Base-by-base conservation (phyloP, 257 asterid species). In the Solanum chmielewskii region DNA sequence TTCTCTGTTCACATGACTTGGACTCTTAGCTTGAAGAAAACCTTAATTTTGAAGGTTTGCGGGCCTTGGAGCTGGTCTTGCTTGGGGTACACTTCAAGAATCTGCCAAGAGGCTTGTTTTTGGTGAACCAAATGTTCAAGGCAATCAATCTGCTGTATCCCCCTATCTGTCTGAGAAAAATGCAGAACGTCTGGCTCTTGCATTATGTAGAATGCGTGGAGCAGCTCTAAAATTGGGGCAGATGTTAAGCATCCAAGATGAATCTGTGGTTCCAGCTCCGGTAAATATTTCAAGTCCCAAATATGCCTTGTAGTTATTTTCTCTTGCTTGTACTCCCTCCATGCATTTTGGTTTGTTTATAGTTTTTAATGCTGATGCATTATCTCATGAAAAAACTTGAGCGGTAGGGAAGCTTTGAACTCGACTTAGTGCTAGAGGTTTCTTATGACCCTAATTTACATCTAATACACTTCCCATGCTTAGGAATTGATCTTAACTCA, bases 161-260 rank as follows among this genome's bases (percentile, higher is more conserved):
- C 96, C 98, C 29, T 92, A 89, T 91, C 84, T 97, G 86, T 97
- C 99, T 27, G 96, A 94, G 91, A 91, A 88, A 90, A 97, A 97
- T 90, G 99, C 99, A 88, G 97, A 97, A 87, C 98, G 99, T 71
- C 91, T 97, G 91, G 99, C 99, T 86, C 97, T 95, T 91, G 98
- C 98, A 45, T 91, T 97, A 88, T 97, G 99, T 94, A 94, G 99
- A 95, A 97, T 97, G 99, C 98, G 99, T 75, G 99, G 99, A 84
- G 99, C 99, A 49, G 98, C 99, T 70, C 96, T 97, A 84, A 97
- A 97, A 93, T 88, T 97, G 85, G 99, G 99, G 85, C 99, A 97
- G 90, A 97, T 97, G 98, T 89, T 97, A 89, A 97, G 99, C 85
- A 97, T 97, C 90, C 99, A 97, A 90, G 99, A 97, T 89, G 98